Evolutionary conservation across 108 stramenopile species (phyloP).

Genomic region (Cyclotella cryptica): DNA sequence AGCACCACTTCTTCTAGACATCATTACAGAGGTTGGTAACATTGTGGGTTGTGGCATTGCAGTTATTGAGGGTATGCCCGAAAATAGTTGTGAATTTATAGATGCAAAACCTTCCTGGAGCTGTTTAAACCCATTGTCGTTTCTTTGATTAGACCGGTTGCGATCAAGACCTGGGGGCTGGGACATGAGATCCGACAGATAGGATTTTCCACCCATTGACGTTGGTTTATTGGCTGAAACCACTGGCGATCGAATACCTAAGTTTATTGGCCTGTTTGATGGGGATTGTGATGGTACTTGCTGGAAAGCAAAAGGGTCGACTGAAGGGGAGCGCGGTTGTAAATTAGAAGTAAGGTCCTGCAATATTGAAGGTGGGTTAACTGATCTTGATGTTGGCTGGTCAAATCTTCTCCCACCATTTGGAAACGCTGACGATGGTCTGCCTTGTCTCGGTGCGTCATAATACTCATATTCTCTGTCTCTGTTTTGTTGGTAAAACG

Average conservation of each 20-base stretch:
- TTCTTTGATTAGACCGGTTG: not conserved
- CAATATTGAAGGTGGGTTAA: slow-evolving; percentile 12
- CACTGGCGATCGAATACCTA: not conserved
- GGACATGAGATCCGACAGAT: slow-evolving; percentile 9
- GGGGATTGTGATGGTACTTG: slow-evolving; percentile 6
- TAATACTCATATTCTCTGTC: slow-evolving; percentile 11
- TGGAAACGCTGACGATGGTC: slow-evolving; percentile 10
- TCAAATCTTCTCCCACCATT: slow-evolving; percentile 14
- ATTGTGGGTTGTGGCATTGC: not conserved
- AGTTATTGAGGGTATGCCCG: not conserved
- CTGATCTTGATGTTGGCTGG: slow-evolving; percentile 1
- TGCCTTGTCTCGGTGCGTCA: slow-evolving; percentile 7
- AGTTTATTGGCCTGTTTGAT: not conserved
- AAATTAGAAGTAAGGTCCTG: not conserved
- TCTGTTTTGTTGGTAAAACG: slow-evolving; percentile 9
- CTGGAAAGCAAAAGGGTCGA: not conserved
- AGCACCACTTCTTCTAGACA: slow-evolving; percentile 8
- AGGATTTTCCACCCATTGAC: not conserved
- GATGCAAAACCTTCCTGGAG: slow-evolving; percentile 12
- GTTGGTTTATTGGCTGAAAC: slow-evolving; percentile 6
- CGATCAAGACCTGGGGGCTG: not conserved
- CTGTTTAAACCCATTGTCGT: not conserved
- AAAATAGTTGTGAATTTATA: slow-evolving; percentile 9
- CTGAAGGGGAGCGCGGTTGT: not conserved
- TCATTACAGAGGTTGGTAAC: slow-evolving; percentile 7